Conservation (phyloP, 352 stramenopile genomes). For the Phytophthora sp. region DNA sequence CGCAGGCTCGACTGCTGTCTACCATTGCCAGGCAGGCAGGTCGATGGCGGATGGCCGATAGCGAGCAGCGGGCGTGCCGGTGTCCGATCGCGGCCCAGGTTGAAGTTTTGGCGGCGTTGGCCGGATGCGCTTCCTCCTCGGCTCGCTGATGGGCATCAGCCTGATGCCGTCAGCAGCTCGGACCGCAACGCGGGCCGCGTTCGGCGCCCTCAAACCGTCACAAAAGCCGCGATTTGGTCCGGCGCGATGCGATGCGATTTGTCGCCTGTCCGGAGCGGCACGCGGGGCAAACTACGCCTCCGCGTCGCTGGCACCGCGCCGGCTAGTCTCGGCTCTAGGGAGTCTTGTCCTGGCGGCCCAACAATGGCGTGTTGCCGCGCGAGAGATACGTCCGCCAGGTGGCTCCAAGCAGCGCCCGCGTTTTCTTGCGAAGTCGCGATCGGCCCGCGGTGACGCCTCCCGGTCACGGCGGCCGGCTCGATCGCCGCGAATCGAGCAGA, state of each 20-base stretch:
- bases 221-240: not conserved
- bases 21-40: not conserved
- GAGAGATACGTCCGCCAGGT: conserved; percentile 12
- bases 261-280: too few species aligned
- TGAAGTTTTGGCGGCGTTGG: conserved; percentile 5
- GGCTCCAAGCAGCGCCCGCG: conserved; percentile 14
- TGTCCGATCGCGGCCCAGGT: not conserved
- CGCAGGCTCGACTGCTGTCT: too few species aligned
- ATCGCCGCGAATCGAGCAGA: not conserved
- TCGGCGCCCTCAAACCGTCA: not conserved
- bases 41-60: not conserved
- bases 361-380: not conserved
- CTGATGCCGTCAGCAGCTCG: not conserved
- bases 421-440: conserved; percentile 19
- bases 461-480: conserved; percentile 2
- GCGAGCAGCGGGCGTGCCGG: not conserved
- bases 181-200: not conserved
- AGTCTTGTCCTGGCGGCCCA: too few species aligned
- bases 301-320: not conserved
- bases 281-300: too few species aligned
- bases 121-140: not conserved
- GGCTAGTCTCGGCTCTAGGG: not conserved
- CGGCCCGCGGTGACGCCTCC: conserved; percentile 4
- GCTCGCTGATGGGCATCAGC: not conserved
- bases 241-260: too few species aligned